A percentile compares a stretch with the other conserved stretches of the same genome.
Conservation (phyloP, 2,329 filamentous ascomycete genomes). For the Penicillium sumatraense region DNA sequence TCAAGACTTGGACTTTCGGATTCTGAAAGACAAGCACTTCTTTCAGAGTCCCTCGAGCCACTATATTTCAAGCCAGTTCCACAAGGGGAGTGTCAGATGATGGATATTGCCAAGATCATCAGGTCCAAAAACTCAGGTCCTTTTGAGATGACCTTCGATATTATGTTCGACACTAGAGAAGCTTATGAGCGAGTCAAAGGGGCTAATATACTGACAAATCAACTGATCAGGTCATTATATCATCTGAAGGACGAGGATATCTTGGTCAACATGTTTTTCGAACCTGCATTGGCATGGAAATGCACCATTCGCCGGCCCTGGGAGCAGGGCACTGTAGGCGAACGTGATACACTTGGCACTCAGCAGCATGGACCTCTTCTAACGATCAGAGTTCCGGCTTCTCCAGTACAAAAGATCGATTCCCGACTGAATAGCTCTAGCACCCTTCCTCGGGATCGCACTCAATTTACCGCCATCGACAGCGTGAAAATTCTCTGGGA, state of each 20-base stretch:
- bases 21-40: neutral
- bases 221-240: conserved; percentile 32
- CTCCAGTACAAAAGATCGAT: neutral
- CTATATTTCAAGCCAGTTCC: conserved; percentile 2
- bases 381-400: neutral
- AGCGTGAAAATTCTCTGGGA: neutral
- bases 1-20: neutral
- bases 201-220: conserved; percentile 38
- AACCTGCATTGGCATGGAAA: conserved; percentile 55
- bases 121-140: conserved; percentile 59
- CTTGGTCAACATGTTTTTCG: conserved; percentile 46
- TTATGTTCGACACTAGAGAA: conserved; percentile 49
- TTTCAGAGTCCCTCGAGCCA: neutral
- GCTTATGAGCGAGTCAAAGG: conserved; percentile 44
- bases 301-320: conserved; percentile 47
- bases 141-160: conserved; percentile 58
- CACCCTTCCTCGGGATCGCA: neutral
- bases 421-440: neutral
- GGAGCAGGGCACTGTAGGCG: conserved; percentile 42
- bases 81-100: conserved; percentile 19
- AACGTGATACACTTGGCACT: conserved; percentile 44
- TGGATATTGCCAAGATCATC: conserved; percentile 48
- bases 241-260: conserved; percentile 30
- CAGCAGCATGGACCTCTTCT: conserved; percentile 41
- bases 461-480: neutral